phyloP scores from a whole-genome alignment of 306 rosid species.

The Vigna angularis region DNA sequence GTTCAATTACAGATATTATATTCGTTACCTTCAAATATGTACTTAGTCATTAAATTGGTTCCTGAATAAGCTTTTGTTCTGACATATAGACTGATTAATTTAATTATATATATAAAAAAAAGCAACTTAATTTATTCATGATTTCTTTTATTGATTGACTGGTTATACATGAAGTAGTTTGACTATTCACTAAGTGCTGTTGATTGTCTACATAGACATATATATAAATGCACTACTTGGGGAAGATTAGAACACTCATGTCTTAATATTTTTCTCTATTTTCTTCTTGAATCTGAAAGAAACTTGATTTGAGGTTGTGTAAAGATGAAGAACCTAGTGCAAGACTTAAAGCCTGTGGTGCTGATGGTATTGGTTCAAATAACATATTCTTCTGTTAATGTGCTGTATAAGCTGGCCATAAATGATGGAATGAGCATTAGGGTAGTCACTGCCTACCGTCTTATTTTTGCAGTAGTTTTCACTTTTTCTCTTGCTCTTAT shows the following conservation, averaged over 20 bases:
- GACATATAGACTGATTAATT: neutral
- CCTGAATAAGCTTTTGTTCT: neutral
- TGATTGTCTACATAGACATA: neutral
- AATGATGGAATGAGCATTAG: conserved; percentile 68
- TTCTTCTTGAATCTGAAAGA: neutral
- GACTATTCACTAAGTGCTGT: neutral
- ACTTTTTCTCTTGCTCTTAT: conserved; percentile 52
- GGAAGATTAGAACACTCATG: neutral
- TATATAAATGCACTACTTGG: neutral
- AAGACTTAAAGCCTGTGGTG: conserved; percentile 51
- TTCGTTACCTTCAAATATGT: neutral
- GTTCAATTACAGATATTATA: neutral
- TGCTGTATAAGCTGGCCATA: conserved; percentile 60
- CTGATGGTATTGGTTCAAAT: conserved; percentile 61
- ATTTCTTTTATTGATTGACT: neutral
- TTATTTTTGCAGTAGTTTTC: conserved; percentile 52
- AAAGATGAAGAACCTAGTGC: conserved; percentile 36
- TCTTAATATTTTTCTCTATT: neutral
- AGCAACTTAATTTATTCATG: neutral
- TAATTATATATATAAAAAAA: neutral
- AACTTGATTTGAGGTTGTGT: neutral
- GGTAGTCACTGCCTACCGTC: conserved; percentile 68
- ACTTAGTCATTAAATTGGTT: neutral
- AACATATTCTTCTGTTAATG: conserved; percentile 57
- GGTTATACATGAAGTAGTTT: neutral